phyloP scores from a whole-genome alignment of 345 rosid genomes.

The Pistacia vera region DNA sequence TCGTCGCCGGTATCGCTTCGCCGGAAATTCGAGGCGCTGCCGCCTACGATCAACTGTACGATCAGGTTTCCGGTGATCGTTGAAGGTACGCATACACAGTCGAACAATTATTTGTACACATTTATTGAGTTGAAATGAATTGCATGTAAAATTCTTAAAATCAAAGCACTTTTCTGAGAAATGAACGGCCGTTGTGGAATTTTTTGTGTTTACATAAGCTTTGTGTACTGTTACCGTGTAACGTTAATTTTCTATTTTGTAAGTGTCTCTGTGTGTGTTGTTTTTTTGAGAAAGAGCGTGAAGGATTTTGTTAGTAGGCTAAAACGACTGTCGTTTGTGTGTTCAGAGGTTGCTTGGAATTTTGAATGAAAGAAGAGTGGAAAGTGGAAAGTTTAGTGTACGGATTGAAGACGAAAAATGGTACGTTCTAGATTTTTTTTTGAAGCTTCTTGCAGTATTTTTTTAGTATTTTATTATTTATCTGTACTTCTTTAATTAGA shows the following conservation, averaged over 20 bases:
- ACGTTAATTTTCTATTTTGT: neutral
- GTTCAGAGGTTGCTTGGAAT: slow-evolving; percentile 11
- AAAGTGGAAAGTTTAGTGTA: slow-evolving; percentile 1
- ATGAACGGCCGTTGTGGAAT: neutral
- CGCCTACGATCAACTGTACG: slow-evolving; percentile 17
- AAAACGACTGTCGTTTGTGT: neutral
- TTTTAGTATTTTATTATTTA: neutral
- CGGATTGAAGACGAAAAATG: slow-evolving; percentile 24
- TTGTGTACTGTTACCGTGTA: neutral
- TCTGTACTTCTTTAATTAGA: slow-evolving; percentile 2
- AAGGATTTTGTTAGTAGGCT: neutral
- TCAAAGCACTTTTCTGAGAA: neutral
- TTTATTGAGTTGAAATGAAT: neutral
- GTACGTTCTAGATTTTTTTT: slow-evolving; percentile 22
- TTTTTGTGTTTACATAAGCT: neutral
- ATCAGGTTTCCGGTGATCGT: slow-evolving; percentile 26
- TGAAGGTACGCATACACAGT: slow-evolving; percentile 24
- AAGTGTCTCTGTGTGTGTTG: neutral
- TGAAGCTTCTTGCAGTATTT: neutral
- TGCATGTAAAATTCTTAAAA: neutral
- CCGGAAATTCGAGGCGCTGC: slow-evolving; percentile 21
- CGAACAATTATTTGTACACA: neutral
- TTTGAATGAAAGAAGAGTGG: neutral
- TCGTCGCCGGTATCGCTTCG: slow-evolving; percentile 11
- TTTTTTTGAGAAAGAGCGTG: neutral